phyloP scores from a whole-genome alignment of 169 alveolate genomes.

The Eimeria tenella region DNA sequence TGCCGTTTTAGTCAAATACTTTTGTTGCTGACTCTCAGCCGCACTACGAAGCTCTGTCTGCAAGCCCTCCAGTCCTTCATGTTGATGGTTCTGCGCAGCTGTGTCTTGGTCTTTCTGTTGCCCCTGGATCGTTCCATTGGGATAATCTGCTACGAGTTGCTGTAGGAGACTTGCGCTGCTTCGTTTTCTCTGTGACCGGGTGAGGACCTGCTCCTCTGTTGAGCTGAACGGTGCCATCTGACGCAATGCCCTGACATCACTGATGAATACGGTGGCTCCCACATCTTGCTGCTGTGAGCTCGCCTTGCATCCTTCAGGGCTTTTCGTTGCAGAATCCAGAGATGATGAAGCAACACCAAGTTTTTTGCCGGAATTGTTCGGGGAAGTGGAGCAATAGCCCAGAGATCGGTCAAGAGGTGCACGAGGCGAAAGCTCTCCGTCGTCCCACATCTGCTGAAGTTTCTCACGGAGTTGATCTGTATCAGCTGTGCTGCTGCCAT shows the following conservation, averaged over 20 bases:
- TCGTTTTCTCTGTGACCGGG: conserved; percentile 60
- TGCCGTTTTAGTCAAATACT: background rate
- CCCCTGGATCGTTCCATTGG: background rate
- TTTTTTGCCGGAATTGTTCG: conserved; percentile 35
- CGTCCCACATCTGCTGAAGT: conserved; percentile 71
- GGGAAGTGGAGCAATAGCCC: conserved; percentile 65
- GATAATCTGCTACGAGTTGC: conserved; percentile 58
- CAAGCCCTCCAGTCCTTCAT: background rate
- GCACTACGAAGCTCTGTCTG: background rate
- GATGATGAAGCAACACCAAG: background rate
- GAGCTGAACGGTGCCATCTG: conserved; percentile 75
- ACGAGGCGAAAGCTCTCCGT: conserved; percentile 71
- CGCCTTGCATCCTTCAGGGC: conserved; percentile 11
- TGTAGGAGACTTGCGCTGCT: conserved; percentile 66
- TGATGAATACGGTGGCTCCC: conserved; percentile 45
- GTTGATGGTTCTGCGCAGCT: conserved; percentile 10
- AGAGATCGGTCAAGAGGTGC: conserved; percentile 70
- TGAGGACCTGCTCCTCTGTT: conserved; percentile 68
- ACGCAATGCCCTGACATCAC: conserved; percentile 59
- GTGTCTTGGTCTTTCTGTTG: conserved; percentile 4
- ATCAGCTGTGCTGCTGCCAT: background rate
- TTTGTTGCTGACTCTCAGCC: conserved; percentile 22
- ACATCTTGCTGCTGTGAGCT: background rate
- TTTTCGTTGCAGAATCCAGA: conserved; percentile 21
- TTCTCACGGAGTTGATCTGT: conserved; percentile 35